Evolutionary conservation across 495 filamentous ascomycete species (phyloP), one percentile per base, ranked within the genome.

Genomic region (Pseudoneurospora amorphoporcata): DNA sequence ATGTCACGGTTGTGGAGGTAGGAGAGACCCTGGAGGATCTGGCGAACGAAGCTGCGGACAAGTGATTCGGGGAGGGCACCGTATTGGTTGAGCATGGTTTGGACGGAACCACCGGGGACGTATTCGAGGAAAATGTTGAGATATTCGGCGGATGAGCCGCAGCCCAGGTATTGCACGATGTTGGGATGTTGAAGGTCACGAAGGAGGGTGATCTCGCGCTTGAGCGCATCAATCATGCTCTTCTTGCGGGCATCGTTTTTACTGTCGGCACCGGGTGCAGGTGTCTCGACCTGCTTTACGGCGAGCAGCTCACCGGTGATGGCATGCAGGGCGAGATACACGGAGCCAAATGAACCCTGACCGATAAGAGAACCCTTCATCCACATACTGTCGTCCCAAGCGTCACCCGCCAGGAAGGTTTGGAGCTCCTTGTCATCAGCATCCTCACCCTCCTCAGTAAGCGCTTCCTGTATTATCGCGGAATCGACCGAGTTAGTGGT

Each of bases 101-200:
- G 95, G 41, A 99, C 96, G 16, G 95, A 98, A 39, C 95, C 95
- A 80, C 95, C 95, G 40, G 95, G 93, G 8, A 99, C 95, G 82
- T 99, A 99, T 82, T 99, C 95, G 77, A 99, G 88, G 89, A 99
- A 99, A 90, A 99, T 99, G 84, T 99, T 99, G 75, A 99, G 88
- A 76, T 97, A 91, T 70, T 93, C 88, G 71, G 94, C 91, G 73
- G 97, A 95, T 41, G 94, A 94, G 76, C 92, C 92, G 68, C 93
- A 97, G 58, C 95, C 95, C 42, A 98, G 89, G 77, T 99, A 99
- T 77, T 97, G 96, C 77, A 99, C 95, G 78, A 99, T 98, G 79
- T 99, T 98, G 47, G 92, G 89, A 77, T 99, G 95, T 73, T 96
- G 93, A 65, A 99, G 89, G 76, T 97, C 96, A 74, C 95, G 92